Evolutionary conservation across 2,329 filamentous ascomycete genomes (phyloP).

Genomic region (Microdochium paspali): DNA sequence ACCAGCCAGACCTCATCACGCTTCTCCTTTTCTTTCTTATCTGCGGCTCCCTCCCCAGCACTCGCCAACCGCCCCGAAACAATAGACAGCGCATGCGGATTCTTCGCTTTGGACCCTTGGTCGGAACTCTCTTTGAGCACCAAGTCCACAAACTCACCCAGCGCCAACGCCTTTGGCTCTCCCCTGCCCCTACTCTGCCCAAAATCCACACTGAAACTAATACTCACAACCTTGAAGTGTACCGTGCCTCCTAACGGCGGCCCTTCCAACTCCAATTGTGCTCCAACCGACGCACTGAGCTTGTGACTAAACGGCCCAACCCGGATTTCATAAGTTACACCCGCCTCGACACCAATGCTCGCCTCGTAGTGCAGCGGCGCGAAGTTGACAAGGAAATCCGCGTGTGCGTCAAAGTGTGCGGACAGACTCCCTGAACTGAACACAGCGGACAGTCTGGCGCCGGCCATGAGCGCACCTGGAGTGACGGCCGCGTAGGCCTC

Average conservation of each 20-base stretch:
- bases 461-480: not conserved
- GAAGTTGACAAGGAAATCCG: not conserved
- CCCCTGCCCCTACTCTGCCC: not conserved
- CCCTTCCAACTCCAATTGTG: not conserved
- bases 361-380: not conserved
- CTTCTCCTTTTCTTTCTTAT: not conserved
- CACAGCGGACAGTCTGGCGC: not conserved
- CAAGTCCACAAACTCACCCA: not conserved
- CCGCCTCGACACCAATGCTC: not conserved
- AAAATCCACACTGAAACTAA: not conserved
- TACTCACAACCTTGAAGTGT: not conserved
- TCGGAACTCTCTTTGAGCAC: not conserved
- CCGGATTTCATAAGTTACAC: not conserved
- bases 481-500: not conserved
- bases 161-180: not conserved
- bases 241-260: not conserved
- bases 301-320: not conserved
- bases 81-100: not conserved
- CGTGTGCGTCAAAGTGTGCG: not conserved
- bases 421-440: not conserved
- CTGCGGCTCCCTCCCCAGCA: not conserved
- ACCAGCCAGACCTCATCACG: not conserved
- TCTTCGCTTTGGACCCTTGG: not conserved
- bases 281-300: not conserved
- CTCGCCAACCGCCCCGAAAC: not conserved